These are phyloP conservation scores for Zygosaccharomyces pseudobailii DNA, from an alignment of 1,139 yeast species.

Conservation along the genomic window DNA sequence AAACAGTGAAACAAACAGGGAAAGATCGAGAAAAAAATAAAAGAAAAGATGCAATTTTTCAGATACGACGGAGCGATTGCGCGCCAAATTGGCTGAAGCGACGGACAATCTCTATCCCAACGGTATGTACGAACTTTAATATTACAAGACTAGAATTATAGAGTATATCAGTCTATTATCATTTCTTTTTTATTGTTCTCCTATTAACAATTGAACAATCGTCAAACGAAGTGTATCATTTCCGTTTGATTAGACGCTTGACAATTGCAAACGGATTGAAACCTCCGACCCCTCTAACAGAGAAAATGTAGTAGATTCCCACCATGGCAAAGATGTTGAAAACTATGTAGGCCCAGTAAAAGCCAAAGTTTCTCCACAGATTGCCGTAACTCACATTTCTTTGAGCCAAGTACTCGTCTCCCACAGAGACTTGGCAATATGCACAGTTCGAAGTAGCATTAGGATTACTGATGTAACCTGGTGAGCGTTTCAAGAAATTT, in stretches of 20 bases:
- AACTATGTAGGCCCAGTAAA: constrained; percentile 44
- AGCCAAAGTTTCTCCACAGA: constrained; percentile 59
- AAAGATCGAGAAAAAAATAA: background rate
- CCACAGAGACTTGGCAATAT: constrained; percentile 38
- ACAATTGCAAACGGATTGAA: constrained; percentile 12
- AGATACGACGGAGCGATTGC: background rate
- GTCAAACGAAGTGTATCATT: background rate
- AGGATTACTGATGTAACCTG: constrained; percentile 38
- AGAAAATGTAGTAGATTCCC: constrained; percentile 35
- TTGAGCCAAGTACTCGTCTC: constrained; percentile 39
- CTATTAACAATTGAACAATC: background rate
- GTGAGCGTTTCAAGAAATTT: constrained; percentile 26
- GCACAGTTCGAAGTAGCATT: constrained; percentile 37
- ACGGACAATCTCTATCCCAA: too few relatives aligned
- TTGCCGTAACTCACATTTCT: constrained; percentile 42
- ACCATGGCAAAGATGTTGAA: constrained; percentile 44
- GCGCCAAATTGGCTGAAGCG: background rate
- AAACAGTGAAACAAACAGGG: background rate
- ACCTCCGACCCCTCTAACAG: constrained; percentile 27
- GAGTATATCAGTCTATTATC: too few relatives aligned
- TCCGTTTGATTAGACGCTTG: constrained; percentile 9
- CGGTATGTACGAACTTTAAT: background rate
- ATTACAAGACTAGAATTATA: background rate
- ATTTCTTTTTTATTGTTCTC: background rate
- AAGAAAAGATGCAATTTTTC: background rate